Conservation (phyloP, 2,329 filamentous ascomycete genomes). For the Aspergillus luchuensis region DNA sequence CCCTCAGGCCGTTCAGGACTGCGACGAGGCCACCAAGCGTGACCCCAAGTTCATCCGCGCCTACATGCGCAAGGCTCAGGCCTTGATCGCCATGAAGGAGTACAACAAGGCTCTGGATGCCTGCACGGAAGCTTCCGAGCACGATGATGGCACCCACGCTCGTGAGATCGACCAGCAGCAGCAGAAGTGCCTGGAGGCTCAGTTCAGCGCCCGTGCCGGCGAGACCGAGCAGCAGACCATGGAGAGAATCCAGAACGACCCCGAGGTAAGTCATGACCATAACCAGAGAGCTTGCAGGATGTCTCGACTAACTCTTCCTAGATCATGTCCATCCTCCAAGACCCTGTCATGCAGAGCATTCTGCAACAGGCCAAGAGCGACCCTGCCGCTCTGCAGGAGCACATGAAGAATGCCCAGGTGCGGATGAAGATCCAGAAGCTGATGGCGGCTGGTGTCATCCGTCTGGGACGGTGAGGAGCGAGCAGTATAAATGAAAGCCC, state of each 20-base stretch:
- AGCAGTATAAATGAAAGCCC: neutral
- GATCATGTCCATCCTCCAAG: constrained; percentile 90
- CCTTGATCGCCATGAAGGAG: constrained; percentile 95
- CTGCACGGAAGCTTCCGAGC: constrained; percentile 74
- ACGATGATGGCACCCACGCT: constrained; percentile 80
- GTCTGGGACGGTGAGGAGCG: constrained; percentile 61
- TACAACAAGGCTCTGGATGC: constrained; percentile 93
- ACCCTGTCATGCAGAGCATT: constrained; percentile 97
- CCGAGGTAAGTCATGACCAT: constrained; percentile 65
- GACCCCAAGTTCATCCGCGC: constrained; percentile 92
- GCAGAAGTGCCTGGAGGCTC: constrained; percentile 86
- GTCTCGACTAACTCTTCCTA: constrained; percentile 28
- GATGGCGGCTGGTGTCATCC: constrained; percentile 88
- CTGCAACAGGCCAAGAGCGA: constrained; percentile 95
- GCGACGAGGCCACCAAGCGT: constrained; percentile 84
- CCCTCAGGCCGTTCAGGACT: constrained; percentile 89
- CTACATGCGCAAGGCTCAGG: constrained; percentile 94
- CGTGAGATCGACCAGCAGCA: constrained; percentile 93
- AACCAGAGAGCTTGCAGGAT: neutral
- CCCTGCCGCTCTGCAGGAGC: constrained; percentile 88
- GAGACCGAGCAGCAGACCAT: constrained; percentile 96
- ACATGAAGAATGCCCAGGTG: constrained; percentile 91
- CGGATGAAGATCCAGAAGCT: constrained; percentile 91
- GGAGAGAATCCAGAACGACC: constrained; percentile 85
- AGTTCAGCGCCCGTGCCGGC: constrained; percentile 87